Percentiles rank a stretch among this genome's conserved stretches.
These are phyloP conservation scores for Solanum arcanum DNA, from an alignment of 257 asterid genomes.

Conservation along the genomic window DNA sequence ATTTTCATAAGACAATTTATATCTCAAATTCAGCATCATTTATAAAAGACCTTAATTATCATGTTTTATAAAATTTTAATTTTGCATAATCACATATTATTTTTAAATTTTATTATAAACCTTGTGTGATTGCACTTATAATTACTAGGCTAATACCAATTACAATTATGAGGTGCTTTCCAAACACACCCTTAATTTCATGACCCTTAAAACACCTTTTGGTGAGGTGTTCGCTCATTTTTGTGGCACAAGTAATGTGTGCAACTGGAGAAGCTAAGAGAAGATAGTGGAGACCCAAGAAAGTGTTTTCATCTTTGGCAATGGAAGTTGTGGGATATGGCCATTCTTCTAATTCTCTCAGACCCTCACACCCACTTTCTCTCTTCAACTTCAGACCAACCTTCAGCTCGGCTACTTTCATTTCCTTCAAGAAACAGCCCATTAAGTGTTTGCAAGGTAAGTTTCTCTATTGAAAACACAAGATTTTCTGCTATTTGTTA, in stretches of 20 bases:
- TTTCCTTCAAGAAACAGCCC: neutral
- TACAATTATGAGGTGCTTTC: too few relatives aligned
- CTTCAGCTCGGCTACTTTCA: neutral
- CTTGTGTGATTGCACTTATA: too few relatives aligned
- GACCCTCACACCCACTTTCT: conserved; percentile 11
- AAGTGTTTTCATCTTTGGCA: conserved; percentile 9
- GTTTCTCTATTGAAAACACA: neutral
- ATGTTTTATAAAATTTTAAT: too few relatives aligned
- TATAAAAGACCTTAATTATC: neutral
- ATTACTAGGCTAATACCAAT: too few relatives aligned
- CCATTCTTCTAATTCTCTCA: conserved; percentile 13
- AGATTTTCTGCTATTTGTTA: neutral
- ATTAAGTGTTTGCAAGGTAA: neutral
- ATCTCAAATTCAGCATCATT: neutral
- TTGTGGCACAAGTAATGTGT: neutral
- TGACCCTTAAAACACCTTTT: too few relatives aligned
- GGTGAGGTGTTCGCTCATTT: too few relatives aligned
- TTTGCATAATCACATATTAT: too few relatives aligned
- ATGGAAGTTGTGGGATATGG: conserved; percentile 16
- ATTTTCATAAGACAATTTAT: neutral
- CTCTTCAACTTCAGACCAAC: conserved; percentile 9
- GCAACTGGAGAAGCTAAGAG: neutral
- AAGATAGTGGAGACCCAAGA: neutral
- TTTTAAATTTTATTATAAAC: too few relatives aligned
- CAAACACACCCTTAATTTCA: too few relatives aligned